Evolutionary conservation across 495 filamentous ascomycete species (phyloP), one percentile per base, ranked within the genome.

Genomic region (Penicillium turbatum): DNA sequence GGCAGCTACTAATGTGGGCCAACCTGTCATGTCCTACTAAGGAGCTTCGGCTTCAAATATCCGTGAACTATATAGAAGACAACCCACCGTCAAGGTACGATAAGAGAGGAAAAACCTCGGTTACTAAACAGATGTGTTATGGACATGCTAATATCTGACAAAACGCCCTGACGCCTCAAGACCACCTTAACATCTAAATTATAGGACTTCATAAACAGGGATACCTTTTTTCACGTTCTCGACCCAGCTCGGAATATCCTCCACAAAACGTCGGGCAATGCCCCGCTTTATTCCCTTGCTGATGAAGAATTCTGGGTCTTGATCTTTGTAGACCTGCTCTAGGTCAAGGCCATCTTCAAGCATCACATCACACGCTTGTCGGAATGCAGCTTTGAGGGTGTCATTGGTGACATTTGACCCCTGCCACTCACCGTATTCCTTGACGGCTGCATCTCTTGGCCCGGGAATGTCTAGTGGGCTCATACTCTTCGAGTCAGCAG

Each of bases 401-500:
- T 57, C 54, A 43, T 65, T 47, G 6, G 44, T 29, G 19, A 66
- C 57, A 51, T 53, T 51, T 24, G 60, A 62, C 44, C 50, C 30
- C 44, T 48, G 59, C 62, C 62, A 66, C 29, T 55, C 39, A 54
- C 32, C 30, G 30, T 70, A 64, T 15, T 64, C 54, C 30, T 59
- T 51, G 4, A 70, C 53, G 1, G 48, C 62, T 53, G 15, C 30
- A 49, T 66, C 65, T 32, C 16, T 59, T 0, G 19, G 26, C 1
- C 56, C 51, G 8, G 56, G 42, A 29, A 60, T 52, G 1, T 41
- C 53, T 7, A 55, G 36, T 37, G 48, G 30, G 16, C 17, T 3
- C 2, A 31, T 0, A 19, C 29, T 7, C 17, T 9, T 38, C 41
- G 40, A 42, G 11, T 60, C 42, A 41, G 6, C 48, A 19, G 21